These are phyloP conservation scores for Tardiomyces blankii DNA, from an alignment of 1,139 yeast species.

Conservation along the genomic window DNA sequence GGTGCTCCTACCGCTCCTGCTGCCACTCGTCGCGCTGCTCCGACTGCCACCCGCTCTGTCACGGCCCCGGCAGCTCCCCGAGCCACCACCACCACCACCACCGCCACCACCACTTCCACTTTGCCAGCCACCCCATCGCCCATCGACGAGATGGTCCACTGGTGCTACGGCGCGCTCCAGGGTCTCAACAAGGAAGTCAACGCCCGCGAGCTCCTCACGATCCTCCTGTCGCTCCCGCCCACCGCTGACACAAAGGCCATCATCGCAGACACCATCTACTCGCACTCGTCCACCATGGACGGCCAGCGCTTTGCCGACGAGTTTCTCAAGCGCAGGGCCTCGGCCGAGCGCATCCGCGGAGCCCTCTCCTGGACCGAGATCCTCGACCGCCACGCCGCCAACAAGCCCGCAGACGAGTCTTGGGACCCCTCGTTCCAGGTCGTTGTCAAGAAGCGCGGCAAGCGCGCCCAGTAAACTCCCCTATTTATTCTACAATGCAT, in stretches of 20 bases:
- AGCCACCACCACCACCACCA: too few species aligned
- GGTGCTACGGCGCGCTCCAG: constrained; percentile 70
- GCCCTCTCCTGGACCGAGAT: constrained; percentile 37
- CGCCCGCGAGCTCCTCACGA: constrained; percentile 54
- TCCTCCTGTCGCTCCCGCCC: constrained; percentile 69
- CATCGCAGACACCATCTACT: constrained; percentile 85
- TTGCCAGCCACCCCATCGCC: constrained; percentile 21
- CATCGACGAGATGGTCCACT: constrained; percentile 56
- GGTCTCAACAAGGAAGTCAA: constrained; percentile 63
- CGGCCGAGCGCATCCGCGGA: constrained; percentile 32
- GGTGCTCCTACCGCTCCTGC: constrained; percentile 19
- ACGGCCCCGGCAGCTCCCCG: constrained; percentile 1
- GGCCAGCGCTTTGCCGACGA: constrained; percentile 92
- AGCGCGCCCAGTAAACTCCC: constrained; percentile 6
- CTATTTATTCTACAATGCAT: too few species aligned
- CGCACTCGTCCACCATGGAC: constrained; percentile 86
- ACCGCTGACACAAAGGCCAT: constrained; percentile 67
- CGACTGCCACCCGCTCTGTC: background rate
- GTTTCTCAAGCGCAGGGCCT: constrained; percentile 65
- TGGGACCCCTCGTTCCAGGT: constrained; percentile 64
- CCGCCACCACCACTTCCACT: constrained; percentile 33
- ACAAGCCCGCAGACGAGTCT: constrained; percentile 49
- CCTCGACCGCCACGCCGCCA: constrained; percentile 57
- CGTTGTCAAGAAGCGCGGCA: constrained; percentile 53
- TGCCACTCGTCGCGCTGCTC: constrained; percentile 4